phyloP scores from a whole-genome alignment of 768 basidiomycete genomes.

The Termitomyces sp. region DNA sequence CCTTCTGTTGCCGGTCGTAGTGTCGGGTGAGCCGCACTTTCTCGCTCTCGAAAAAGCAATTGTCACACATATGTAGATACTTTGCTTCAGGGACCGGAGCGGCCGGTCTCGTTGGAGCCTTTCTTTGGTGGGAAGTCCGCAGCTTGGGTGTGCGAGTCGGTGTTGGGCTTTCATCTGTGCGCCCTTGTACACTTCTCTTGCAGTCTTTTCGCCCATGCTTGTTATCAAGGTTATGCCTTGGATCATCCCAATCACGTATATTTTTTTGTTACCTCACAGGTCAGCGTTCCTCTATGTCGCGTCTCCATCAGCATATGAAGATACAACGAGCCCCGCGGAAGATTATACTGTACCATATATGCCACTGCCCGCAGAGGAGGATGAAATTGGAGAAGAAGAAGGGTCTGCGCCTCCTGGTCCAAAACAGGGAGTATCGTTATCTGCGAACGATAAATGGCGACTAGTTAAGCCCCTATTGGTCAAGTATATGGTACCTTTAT shows the following conservation, averaged over 20 bases:
- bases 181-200: slow-evolving; percentile 17
- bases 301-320: slow-evolving; percentile 32
- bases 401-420: slow-evolving; percentile 23
- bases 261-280: slow-evolving; percentile 66
- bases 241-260: slow-evolving; percentile 71
- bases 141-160: slow-evolving; percentile 79
- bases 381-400: slow-evolving; percentile 37
- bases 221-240: slow-evolving; percentile 68
- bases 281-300: slow-evolving; percentile 40
- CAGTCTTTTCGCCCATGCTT: background rate
- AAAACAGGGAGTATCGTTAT: slow-evolving; percentile 47
- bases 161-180: slow-evolving; percentile 76
- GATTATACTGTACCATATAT: slow-evolving; percentile 33
- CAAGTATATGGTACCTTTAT: slow-evolving; percentile 91
- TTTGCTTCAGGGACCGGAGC: slow-evolving; percentile 94
- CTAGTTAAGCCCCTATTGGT: slow-evolving; percentile 74
- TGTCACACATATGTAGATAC: slow-evolving; percentile 42
- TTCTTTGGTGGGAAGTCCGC: slow-evolving; percentile 92
- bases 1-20: slow-evolving; percentile 68
- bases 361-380: slow-evolving; percentile 33
- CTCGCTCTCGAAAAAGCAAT: background rate
- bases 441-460: slow-evolving; percentile 69
- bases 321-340: slow-evolving; percentile 22
- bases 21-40: slow-evolving; percentile 54
- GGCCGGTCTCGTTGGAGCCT: slow-evolving; percentile 89